These are phyloP conservation scores for Przewalskia tangutica DNA, from an alignment of 257 asterid species.

Conservation along the genomic window DNA sequence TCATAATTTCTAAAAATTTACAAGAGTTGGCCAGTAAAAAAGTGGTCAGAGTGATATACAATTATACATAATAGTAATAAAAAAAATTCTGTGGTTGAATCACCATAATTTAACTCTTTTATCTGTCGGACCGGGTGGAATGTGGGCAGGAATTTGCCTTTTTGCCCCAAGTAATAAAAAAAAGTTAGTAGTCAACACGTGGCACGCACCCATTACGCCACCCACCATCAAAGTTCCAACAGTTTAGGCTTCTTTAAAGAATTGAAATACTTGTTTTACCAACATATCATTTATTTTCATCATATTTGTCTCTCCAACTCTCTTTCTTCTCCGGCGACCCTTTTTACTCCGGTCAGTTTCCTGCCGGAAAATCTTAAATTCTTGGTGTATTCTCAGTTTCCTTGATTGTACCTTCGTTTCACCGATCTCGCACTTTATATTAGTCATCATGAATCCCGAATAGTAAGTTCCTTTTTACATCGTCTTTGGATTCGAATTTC, in stretches of 20 bases:
- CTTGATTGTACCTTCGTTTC: background rate
- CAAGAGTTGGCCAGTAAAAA: too few relatives aligned
- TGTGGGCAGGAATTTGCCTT: too few relatives aligned
- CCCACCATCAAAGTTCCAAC: background rate
- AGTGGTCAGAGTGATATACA: too few relatives aligned
- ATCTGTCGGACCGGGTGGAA: too few relatives aligned
- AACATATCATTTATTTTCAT: background rate
- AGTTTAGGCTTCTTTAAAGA: background rate
- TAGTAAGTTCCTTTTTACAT: constrained; percentile 31
- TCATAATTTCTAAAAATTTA: too few relatives aligned
- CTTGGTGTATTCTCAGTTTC: background rate
- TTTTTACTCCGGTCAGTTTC: background rate
- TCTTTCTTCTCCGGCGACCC: background rate
- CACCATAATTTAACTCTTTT: too few relatives aligned
- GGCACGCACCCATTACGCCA: background rate
- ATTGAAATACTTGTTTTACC: background rate
- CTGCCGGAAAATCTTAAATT: background rate
- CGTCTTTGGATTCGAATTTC: background rate
- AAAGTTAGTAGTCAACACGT: background rate
- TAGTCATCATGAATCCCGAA: constrained; percentile 64
- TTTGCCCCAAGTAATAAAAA: background rate
- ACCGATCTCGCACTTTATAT: background rate
- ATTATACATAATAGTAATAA: too few relatives aligned
- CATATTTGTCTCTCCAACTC: background rate
- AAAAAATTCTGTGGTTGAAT: too few relatives aligned